Evolutionary conservation across 164 flowering plant species (phyloP).

Genomic region (Cinnamomum chago): DNA sequence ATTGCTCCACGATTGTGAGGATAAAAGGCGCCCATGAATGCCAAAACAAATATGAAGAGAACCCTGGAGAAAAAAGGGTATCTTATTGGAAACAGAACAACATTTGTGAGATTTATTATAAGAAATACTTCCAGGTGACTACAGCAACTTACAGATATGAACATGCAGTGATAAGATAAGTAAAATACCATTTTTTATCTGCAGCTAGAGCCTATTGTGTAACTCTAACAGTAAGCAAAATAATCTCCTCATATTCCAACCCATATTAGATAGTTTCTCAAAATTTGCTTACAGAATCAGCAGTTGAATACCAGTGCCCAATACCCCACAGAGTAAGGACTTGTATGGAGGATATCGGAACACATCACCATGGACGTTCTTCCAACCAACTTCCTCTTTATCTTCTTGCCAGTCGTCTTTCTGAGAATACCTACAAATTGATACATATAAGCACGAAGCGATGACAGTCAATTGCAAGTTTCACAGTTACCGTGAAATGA

Average conservation of each 20-base stretch:
- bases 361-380: constrained; percentile 60
- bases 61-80: constrained; percentile 34
- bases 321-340: constrained; percentile 57
- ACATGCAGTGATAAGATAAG: not conserved
- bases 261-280: not conserved
- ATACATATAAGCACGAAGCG: not conserved
- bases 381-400: constrained; percentile 67
- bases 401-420: constrained; percentile 75
- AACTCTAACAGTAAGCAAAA: too few species aligned
- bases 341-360: constrained; percentile 53
- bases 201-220: not conserved
- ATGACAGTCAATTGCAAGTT: not conserved
- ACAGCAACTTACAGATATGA: not conserved
- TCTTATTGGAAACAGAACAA: not conserved
- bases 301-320: constrained; percentile 73
- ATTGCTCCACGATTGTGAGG: constrained; percentile 68
- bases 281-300: constrained; percentile 49
- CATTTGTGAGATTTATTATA: not conserved
- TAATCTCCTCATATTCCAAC: not conserved
- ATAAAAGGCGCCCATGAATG: constrained; percentile 49
- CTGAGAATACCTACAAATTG: constrained; percentile 34
- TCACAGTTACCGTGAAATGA: not conserved
- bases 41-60: constrained; percentile 40
- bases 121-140: not conserved
- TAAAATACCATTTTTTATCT: not conserved